phyloP scores from a whole-genome alignment of 257 asterid species.

The Cordia subcordata region DNA sequence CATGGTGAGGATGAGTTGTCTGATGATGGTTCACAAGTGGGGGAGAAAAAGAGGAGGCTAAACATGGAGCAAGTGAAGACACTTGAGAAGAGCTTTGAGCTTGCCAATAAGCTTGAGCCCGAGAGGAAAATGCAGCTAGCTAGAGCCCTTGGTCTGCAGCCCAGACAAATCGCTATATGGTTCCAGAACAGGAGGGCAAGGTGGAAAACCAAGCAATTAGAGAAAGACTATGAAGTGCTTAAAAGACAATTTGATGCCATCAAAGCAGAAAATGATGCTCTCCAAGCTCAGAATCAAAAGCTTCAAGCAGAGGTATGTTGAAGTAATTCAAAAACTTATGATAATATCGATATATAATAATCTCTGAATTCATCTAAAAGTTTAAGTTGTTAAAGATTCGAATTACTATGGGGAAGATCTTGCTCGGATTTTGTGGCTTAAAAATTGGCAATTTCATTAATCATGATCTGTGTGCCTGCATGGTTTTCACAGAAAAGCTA shows the following conservation, averaged over 20 bases:
- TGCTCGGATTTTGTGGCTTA: neutral
- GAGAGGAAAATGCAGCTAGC: slow-evolving; percentile 66
- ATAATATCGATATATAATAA: too few relatives aligned
- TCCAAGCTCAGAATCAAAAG: slow-evolving; percentile 50
- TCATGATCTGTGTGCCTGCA: slow-evolving; percentile 10
- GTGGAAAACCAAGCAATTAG: slow-evolving; percentile 63
- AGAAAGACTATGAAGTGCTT: slow-evolving; percentile 52
- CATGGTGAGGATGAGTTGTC: slow-evolving; percentile 46
- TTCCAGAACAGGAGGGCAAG: slow-evolving; percentile 69
- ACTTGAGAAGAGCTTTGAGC: slow-evolving; percentile 57
- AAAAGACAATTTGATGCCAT: slow-evolving; percentile 53
- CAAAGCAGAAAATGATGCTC: slow-evolving; percentile 54
- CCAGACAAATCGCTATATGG: slow-evolving; percentile 65
- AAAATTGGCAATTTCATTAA: neutral
- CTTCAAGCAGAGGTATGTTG: slow-evolving; percentile 51
- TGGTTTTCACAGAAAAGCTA: slow-evolving; percentile 12
- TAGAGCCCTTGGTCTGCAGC: slow-evolving; percentile 56
- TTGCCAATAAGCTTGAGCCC: slow-evolving; percentile 58
- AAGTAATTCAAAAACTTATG: too few relatives aligned
- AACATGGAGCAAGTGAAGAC: slow-evolving; percentile 59
- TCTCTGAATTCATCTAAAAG: too few relatives aligned
- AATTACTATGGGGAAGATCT: too few relatives aligned
- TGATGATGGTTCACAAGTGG: slow-evolving; percentile 50
- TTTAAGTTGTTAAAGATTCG: too few relatives aligned
- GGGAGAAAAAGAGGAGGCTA: slow-evolving; percentile 61